Evolutionary conservation across 768 basidiomycete species (phyloP), one percentile per base, ranked within the genome.

Genomic region (Sporobolomyces phaffii): DNA sequence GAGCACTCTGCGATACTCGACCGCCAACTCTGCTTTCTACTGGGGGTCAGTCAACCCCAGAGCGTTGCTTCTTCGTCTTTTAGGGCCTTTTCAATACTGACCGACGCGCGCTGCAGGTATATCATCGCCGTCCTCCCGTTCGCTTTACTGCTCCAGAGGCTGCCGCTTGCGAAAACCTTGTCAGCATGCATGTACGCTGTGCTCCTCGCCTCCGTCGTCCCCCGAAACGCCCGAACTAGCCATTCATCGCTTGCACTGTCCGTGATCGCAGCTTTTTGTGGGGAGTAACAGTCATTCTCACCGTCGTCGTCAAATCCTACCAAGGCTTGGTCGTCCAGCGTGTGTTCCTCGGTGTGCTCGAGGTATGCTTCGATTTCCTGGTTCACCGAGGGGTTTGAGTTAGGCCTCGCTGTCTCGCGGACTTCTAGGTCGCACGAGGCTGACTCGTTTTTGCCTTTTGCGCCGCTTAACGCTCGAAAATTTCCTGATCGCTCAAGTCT

Each of bases 241-340:
- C n/a, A n/a, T n/a, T n/a, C n/a, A n/a, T n/a, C n/a, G n/a, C n/a
- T n/a, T n/a, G n/a, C n/a, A n/a, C n/a, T n/a, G n/a, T n/a, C n/a
- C n/a, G n/a, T n/a, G n/a, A n/a, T 26, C 14, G 24, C n/a, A 56
- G 66, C 24, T 44, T 68, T 49, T 51, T 63, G 24, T 68, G 67
- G 63, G 62, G 62, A 14, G 22, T 72, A 2, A 58, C 50, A 6
- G 54, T 48, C 22, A 52, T 67, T 22, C 34, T 72, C 5, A 72
- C 70, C 5, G 60, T 72, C 26, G 70, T 68, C 14, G 50, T 50
- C 31, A 38, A 43, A 10, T 47, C 48, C 2, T 72, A 68, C 45
- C 13, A 67, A 29, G 70, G 70, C 20, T 17, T 72, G 22, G 62
- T 72, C 53, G 54, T 72, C 5, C 70, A 72, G 51, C 62, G 70